Evolutionary conservation across 805 yeast genomes (phyloP).

Genomic region (Candida dajiaensis): DNA sequence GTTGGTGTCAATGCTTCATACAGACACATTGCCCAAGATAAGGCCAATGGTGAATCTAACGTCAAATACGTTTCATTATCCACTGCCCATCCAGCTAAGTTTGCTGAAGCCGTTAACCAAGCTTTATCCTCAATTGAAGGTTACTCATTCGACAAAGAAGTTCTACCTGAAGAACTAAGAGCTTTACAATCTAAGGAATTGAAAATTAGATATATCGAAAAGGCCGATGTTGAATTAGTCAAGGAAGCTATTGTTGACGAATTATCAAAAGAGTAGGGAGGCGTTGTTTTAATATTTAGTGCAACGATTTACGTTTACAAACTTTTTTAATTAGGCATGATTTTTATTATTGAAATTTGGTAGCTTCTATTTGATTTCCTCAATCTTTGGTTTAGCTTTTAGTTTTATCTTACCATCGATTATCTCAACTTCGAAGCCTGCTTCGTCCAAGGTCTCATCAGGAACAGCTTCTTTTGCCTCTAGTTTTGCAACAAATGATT

Average conservation of each 20-base stretch:
- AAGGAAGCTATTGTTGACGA: constrained; percentile 73
- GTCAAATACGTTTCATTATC: constrained; percentile 68
- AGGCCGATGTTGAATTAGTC: constrained; percentile 66
- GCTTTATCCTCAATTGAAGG: constrained; percentile 62
- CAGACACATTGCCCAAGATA: constrained; percentile 46
- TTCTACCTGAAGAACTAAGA: constrained; percentile 82
- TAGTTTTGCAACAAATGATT: constrained; percentile 63
- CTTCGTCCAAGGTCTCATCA: constrained; percentile 53
- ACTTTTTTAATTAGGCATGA: background rate
- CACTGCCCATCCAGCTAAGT: constrained; percentile 99
- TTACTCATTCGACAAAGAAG: constrained; percentile 83
- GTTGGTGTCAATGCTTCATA: constrained; percentile 85
- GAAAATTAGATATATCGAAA: constrained; percentile 65
- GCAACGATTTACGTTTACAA: background rate
- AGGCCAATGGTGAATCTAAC: constrained; percentile 30
- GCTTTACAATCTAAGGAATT: constrained; percentile 64
- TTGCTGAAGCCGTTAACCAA: constrained; percentile 88
- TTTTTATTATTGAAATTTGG: background rate
- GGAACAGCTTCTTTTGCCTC: constrained; percentile 70
- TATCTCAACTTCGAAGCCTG: constrained; percentile 74
- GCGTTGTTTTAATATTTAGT: background rate
- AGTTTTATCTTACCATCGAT: constrained; percentile 64
- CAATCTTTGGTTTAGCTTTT: constrained; percentile 27
- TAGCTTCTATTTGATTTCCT: constrained; percentile 1
- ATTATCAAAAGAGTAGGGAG: constrained; percentile 39